Conservation (phyloP, 768 basidiomycete species). For the Thelephora ganbajun region DNA sequence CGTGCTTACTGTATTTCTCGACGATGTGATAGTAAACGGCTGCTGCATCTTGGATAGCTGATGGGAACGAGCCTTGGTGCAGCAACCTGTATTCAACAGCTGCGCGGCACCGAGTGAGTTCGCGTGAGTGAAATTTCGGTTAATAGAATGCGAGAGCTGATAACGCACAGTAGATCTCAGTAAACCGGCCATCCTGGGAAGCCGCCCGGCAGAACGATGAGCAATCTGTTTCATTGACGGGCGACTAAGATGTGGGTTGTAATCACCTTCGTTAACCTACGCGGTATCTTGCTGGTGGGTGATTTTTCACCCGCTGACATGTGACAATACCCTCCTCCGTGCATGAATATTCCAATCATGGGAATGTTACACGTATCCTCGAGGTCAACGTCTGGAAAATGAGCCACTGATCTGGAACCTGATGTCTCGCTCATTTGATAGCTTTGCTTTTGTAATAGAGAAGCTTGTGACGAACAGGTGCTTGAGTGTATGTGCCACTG, state of each 20-base stretch:
- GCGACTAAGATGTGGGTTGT: neutral
- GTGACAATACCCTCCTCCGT: slow-evolving; percentile 43
- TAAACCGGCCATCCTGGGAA: slow-evolving; percentile 17
- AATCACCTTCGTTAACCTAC: slow-evolving; percentile 28
- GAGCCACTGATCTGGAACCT: neutral
- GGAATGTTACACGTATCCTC: slow-evolving; percentile 16
- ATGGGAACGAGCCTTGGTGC: slow-evolving; percentile 40
- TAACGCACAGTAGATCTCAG: slow-evolving; percentile 19
- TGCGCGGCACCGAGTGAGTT: slow-evolving; percentile 1
- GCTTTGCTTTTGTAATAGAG: neutral
- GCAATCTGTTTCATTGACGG: neutral
- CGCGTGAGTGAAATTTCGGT: neutral
- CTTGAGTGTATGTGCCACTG: neutral
- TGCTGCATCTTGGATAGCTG: slow-evolving; percentile 37
- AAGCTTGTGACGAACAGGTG: neutral
- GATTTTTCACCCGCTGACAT: slow-evolving; percentile 40
- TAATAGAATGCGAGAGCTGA: neutral
- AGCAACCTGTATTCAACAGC: slow-evolving; percentile 39
- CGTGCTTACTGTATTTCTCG: slow-evolving; percentile 12
- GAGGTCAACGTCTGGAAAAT: slow-evolving; percentile 10
- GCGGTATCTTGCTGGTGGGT: slow-evolving; percentile 33
- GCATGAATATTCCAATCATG: slow-evolving; percentile 35
- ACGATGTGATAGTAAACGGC: slow-evolving; percentile 36
- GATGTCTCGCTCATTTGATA: neutral
- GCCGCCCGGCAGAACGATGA: neutral